Percentiles rank a stretch among this genome's conserved stretches.
Conservation (phyloP, 352 stramenopile genomes). For the Pythium folliculosum region DNA sequence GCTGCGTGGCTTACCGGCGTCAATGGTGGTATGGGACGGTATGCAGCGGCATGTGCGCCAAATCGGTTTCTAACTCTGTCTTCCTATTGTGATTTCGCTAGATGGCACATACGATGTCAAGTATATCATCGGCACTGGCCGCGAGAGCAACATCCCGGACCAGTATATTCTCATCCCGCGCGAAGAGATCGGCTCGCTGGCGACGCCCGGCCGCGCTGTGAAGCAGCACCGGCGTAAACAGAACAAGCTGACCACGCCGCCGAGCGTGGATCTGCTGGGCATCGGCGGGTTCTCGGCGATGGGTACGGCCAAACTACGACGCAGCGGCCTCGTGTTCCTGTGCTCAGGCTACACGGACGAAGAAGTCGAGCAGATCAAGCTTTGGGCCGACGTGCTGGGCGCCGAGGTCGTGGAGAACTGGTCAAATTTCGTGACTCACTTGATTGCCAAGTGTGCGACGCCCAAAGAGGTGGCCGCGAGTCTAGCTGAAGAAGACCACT, state of each 20-base stretch:
- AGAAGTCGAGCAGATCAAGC: constrained; percentile 22
- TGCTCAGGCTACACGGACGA: constrained; percentile 32
- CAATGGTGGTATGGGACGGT: constrained; percentile 34
- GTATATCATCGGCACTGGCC: constrained; percentile 37
- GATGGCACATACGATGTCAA: constrained; percentile 40
- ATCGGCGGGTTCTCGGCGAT: neutral
- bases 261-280: constrained; percentile 31
- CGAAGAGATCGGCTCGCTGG: constrained; percentile 27
- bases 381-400: constrained; percentile 23
- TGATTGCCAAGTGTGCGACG: constrained; percentile 82
- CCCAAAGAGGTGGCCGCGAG: constrained; percentile 36
- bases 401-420: constrained; percentile 37
- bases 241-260: constrained; percentile 23
- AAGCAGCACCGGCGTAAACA: constrained; percentile 30
- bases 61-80: no score
- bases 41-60: neutral
- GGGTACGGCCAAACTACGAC: neutral
- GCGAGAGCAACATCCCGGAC: constrained; percentile 26
- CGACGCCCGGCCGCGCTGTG: constrained; percentile 26
- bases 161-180: constrained; percentile 31
- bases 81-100: constrained; percentile 6
- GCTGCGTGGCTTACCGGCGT: constrained; percentile 75
- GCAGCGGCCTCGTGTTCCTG: constrained; percentile 35
- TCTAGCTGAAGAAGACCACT: constrained; percentile 22
- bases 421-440: constrained; percentile 65